Evolutionary conservation across 169 alveolate species (phyloP).

Genomic region (Eimeria sp.): DNA sequence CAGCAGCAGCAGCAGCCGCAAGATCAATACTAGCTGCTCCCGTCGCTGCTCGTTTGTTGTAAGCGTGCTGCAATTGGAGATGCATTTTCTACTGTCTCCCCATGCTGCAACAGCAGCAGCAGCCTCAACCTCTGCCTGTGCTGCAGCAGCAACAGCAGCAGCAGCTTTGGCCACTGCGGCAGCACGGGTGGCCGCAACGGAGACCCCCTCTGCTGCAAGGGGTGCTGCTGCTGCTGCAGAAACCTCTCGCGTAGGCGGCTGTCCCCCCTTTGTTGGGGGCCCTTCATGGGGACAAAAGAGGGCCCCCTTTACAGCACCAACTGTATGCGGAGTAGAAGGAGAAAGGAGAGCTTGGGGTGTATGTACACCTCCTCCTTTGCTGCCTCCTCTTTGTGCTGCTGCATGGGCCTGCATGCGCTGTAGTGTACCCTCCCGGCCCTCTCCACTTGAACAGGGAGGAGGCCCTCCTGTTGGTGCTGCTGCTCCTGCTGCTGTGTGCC

Average conservation of each 20-base stretch:
- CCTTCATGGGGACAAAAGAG: neutral
- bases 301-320: neutral
- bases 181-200: constrained; percentile 55
- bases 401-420: neutral
- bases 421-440: neutral
- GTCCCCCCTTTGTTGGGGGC: neutral
- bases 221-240: neutral
- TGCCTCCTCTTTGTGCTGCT: neutral
- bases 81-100: constrained; percentile 32
- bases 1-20: constrained; percentile 36
- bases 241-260: neutral
- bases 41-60: constrained; percentile 30
- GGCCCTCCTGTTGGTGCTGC: constrained; percentile 1
- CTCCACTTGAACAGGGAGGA: neutral
- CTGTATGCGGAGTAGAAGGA: neutral
- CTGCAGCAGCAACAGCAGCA: constrained; percentile 71
- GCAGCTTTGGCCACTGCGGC: constrained; percentile 67
- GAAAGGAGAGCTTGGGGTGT: neutral
- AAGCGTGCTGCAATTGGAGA: neutral
- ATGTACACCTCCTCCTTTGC: neutral
- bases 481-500: neutral
- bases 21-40: constrained; percentile 41
- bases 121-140: constrained; percentile 56
- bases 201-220: constrained; percentile 15
- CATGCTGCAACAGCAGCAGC: constrained; percentile 59